Conservation (phyloP, 805 yeast species). For the Debaryomyces tyrocola region DNA sequence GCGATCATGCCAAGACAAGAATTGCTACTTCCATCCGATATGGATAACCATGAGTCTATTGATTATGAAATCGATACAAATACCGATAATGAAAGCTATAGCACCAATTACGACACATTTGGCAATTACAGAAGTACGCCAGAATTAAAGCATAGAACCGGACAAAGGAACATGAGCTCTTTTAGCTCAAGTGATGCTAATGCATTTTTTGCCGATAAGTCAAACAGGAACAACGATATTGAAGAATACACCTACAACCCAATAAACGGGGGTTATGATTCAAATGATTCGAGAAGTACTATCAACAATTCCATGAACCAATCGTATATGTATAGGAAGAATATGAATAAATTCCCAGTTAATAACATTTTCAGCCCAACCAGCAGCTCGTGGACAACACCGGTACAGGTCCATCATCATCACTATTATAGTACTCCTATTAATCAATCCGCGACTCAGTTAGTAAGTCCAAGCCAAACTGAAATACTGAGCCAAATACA, state of each 20-base stretch:
- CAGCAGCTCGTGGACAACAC: slow-evolving; percentile 4
- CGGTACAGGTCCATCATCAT: slow-evolving; percentile 44
- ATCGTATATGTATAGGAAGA: slow-evolving; percentile 14
- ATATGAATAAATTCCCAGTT: neutral
- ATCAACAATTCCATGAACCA: slow-evolving; percentile 10
- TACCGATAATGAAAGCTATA: slow-evolving; percentile 4
- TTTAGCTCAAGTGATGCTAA: slow-evolving; percentile 13
- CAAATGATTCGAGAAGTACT: slow-evolving; percentile 12
- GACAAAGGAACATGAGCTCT: slow-evolving; percentile 11
- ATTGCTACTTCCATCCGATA: slow-evolving; percentile 26
- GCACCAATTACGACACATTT: slow-evolving; percentile 3
- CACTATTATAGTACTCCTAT: slow-evolving; percentile 33
- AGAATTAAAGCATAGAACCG: slow-evolving; percentile 1
- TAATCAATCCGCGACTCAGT: neutral
- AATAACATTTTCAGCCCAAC: neutral
- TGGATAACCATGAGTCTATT: slow-evolving; percentile 8
- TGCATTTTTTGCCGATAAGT: slow-evolving; percentile 11
- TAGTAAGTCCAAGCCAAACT: neutral
- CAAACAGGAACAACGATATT: neutral
- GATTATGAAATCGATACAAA: slow-evolving; percentile 30
- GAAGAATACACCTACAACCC: slow-evolving; percentile 19
- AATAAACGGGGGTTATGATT: slow-evolving; percentile 13
- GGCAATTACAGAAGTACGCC: neutral
- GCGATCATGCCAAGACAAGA: slow-evolving; percentile 31
- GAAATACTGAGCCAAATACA: neutral